Conservation (phyloP, 2,329 filamentous ascomycete genomes). For the Pseudogymnoascus sp. region DNA sequence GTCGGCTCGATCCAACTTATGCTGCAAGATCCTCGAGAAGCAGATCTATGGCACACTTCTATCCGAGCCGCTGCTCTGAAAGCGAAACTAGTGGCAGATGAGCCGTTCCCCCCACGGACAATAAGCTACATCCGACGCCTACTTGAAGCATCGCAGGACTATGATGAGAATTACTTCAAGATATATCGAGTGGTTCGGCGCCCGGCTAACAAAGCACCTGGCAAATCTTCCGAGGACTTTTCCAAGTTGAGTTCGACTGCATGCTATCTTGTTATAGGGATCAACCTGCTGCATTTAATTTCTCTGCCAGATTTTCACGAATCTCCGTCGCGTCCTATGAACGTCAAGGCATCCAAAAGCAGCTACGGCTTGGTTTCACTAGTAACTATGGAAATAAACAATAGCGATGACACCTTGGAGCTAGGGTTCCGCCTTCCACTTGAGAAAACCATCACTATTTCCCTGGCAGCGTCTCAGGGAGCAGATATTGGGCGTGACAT, state of each 20-base stretch:
- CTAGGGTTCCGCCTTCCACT: slow-evolving; percentile 55
- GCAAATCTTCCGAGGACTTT: slow-evolving; percentile 55
- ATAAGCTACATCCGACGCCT: slow-evolving; percentile 55
- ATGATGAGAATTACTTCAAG: slow-evolving; percentile 58
- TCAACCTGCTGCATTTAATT: slow-evolving; percentile 62
- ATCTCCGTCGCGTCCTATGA: slow-evolving; percentile 36
- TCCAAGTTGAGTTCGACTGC: slow-evolving; percentile 56
- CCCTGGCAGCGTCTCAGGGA: slow-evolving; percentile 56
- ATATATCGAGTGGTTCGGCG: slow-evolving; percentile 63
- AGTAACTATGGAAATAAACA: slow-evolving; percentile 50
- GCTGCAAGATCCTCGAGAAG: slow-evolving; percentile 55
- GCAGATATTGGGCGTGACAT: slow-evolving; percentile 57
- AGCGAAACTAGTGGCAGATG: slow-evolving; percentile 42
- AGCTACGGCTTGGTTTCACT: slow-evolving; percentile 59
- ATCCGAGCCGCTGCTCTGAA: slow-evolving; percentile 54
- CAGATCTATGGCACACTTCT: slow-evolving; percentile 55
- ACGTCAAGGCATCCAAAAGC: slow-evolving; percentile 36
- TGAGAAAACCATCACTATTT: slow-evolving; percentile 45
- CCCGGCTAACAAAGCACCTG: slow-evolving; percentile 44
- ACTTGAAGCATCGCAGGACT: slow-evolving; percentile 59
- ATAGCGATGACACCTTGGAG: slow-evolving; percentile 58
- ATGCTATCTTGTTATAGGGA: slow-evolving; percentile 61
- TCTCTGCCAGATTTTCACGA: slow-evolving; percentile 52
- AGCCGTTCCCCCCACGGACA: slow-evolving; percentile 49
- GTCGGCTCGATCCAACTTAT: slow-evolving; percentile 57